A percentile compares a stretch with the other conserved stretches of the same genome.
These are phyloP conservation scores for Drosera capensis DNA, from an alignment of 148 eudicot species.

Conservation along the genomic window DNA sequence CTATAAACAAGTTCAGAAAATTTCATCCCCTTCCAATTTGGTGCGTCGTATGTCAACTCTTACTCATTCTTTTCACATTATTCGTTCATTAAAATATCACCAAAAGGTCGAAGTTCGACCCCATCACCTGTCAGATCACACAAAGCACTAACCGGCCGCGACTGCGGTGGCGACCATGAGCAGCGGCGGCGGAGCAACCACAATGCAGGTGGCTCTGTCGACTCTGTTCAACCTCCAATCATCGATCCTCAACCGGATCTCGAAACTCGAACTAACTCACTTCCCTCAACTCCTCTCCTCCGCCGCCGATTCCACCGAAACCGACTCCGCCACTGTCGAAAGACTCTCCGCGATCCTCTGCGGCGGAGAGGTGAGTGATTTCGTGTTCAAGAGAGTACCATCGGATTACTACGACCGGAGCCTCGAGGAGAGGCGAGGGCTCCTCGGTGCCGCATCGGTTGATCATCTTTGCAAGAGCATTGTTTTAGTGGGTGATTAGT, in stretches of 20 bases:
- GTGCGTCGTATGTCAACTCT: too few relatives aligned
- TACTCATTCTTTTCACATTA: too few relatives aligned
- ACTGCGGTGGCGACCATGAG: too few relatives aligned
- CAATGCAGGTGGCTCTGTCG: constrained; percentile 23
- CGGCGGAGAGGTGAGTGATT: constrained; percentile 35
- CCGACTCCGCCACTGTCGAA: constrained; percentile 28
- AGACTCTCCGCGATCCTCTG: constrained; percentile 68
- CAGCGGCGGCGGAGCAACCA: too few relatives aligned
- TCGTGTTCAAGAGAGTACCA: constrained; percentile 55
- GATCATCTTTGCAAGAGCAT: constrained; percentile 94
- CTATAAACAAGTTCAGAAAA: too few relatives aligned
- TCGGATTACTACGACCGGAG: constrained; percentile 63
- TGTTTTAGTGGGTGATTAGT: constrained; percentile 77
- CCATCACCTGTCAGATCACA: too few relatives aligned
- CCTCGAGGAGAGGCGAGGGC: constrained; percentile 54
- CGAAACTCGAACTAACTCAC: constrained; percentile 30
- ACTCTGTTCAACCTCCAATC: constrained; percentile 52
- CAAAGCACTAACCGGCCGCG: too few relatives aligned
- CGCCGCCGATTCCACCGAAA: constrained; percentile 12
- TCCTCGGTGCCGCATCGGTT: constrained; percentile 62
- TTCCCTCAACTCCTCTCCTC: constrained; percentile 6
- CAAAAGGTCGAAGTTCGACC: too few relatives aligned
- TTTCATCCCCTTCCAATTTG: too few relatives aligned
- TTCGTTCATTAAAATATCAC: too few relatives aligned
- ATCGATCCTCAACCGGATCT: constrained; percentile 40